Base-by-base conservation (phyloP, 371 early-diverging fungal species). In the Circinella minor region DNA sequence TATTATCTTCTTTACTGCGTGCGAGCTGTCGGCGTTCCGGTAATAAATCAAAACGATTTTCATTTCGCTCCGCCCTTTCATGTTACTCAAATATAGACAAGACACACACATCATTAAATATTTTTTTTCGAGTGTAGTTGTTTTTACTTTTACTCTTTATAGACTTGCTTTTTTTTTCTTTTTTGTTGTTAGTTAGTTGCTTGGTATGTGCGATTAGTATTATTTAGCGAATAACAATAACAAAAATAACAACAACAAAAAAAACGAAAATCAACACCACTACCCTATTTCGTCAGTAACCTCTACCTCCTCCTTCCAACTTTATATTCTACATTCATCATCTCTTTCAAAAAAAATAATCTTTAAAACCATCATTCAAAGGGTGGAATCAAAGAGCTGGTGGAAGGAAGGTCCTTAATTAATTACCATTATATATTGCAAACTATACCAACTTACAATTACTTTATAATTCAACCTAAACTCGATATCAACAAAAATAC, bases 61-160 rank as follows among this genome's bases (percentile, higher is more conserved):
- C 10, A 18, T 10, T 55, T 14, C 20, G 55, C 55, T 55, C 55
- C 55, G 55, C 55, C 55, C n/a, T 9, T 47, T 27, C 27, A 27
- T 27, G 27, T 27, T 27, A 27, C 27, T 27, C 27, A 27, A 27
- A 27, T 27, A 27, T 27, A 27, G 27, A 27, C 27, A 27, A 27
- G 27, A 2, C 27, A 27, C 27, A 27, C 27, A 27, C 27, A 27
- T 27, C 27, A 27, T 27, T 27, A 27, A 27, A 27, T n/a, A 51
- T 13, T n/a, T 65, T 36, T 70, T 63, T 39, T 59, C 43, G 14
- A 51, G 51, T 11, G 17, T n/a, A 14, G 20, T 20, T 54, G 64
- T 70, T 55, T 69, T 62, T 37, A 15, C 14, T 38, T 55, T 57
- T 63, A 64, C 57, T 57, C 27, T 57, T 57, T 57, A 57, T 57